Evolutionary conservation across 2,329 filamentous ascomycete genomes (phyloP), one percentile per base, ranked within the genome.

Genomic region (Graphilbum ipis-grandicollis): DNA sequence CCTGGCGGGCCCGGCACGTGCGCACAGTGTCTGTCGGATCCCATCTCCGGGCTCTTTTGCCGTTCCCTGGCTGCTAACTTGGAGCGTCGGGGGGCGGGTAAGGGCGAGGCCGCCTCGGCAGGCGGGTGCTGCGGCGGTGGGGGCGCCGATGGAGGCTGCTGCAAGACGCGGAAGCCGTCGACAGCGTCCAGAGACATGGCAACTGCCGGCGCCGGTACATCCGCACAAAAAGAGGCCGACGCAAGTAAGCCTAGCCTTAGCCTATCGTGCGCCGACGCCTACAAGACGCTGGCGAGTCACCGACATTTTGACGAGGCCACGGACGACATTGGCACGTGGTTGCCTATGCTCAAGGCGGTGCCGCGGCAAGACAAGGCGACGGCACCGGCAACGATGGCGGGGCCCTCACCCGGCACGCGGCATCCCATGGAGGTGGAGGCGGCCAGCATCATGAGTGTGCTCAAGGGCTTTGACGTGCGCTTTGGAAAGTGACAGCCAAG

Each of bases 361-460:
- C 66, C 65, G 3, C 52, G 56, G 33, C 42, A 48, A 43, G 43
- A 47, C 38, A 19, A 40, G 40, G 39, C 39, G 41, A 38, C 21
- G 21, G 21, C 21, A 10, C 10, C 21, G 21, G 21, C 21, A 10
- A 6, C 21, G 21, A 10, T 10, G 21, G 21, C 21, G 21, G 21
- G 6, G 10, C 10, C 21, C 6, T 5, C 21, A 46, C 56, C 56
- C 52, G 38, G 53, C 52, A 37, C 58, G 42, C 61, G 61, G 38
- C 66, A 67, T 31, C 74, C 79, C 1, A 74, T 85, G 47, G 80
- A 86, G 52, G 79, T 86, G 14, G 80, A 86, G 56, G 79, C 80
- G 7, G 80, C 80, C 1, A 85, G 79, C 53, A 83, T 86, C 38
- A 85, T 86, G 80, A 78, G 77, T 31, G 80, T 85, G n/a, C 57